These are phyloP conservation scores for Lophiostoma macrostomum DNA, from an alignment of 495 filamentous ascomycete species.

Conservation along the genomic window DNA sequence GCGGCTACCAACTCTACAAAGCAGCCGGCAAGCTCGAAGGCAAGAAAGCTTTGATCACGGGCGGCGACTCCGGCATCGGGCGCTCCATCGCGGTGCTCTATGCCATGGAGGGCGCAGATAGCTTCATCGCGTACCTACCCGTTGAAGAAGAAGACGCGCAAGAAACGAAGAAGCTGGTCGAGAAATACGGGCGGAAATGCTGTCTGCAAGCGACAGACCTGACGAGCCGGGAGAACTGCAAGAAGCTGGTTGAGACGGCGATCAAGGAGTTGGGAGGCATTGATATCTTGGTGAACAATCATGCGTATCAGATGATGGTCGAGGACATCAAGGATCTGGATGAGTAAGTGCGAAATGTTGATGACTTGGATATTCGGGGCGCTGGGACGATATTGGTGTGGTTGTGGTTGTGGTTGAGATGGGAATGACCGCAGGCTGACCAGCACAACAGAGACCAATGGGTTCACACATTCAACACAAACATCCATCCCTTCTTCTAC, in stretches of 20 bases:
- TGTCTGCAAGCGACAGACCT: slow-evolving; percentile 61
- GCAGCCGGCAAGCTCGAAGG: slow-evolving; percentile 73
- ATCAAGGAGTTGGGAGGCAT: slow-evolving; percentile 62
- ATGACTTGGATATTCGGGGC: no score
- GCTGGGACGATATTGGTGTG: no score
- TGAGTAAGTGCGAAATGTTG: slow-evolving; percentile 53
- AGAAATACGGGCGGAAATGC: slow-evolving; percentile 62
- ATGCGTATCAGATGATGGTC: slow-evolving; percentile 71
- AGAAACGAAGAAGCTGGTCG: slow-evolving; percentile 66
- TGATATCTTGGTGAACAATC: slow-evolving; percentile 80
- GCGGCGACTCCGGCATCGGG: slow-evolving; percentile 80
- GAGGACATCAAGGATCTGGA: slow-evolving; percentile 67
- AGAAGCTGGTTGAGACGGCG: slow-evolving; percentile 64
- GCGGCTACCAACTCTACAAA: slow-evolving; percentile 71
- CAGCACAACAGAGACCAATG: slow-evolving; percentile 66
- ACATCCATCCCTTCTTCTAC: slow-evolving; percentile 46
- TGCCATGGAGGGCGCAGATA: slow-evolving; percentile 79
- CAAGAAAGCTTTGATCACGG: slow-evolving; percentile 77
- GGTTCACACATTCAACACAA: slow-evolving; percentile 50
- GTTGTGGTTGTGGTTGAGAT: not conserved
- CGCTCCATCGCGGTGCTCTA: slow-evolving; percentile 74
- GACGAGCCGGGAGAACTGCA: slow-evolving; percentile 61
- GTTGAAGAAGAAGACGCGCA: slow-evolving; percentile 75
- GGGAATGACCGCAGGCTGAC: not conserved
- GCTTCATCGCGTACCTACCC: slow-evolving; percentile 69